phyloP scores from a whole-genome alignment of 163 green algal genomes.

The Scenedesmus sp. region DNA sequence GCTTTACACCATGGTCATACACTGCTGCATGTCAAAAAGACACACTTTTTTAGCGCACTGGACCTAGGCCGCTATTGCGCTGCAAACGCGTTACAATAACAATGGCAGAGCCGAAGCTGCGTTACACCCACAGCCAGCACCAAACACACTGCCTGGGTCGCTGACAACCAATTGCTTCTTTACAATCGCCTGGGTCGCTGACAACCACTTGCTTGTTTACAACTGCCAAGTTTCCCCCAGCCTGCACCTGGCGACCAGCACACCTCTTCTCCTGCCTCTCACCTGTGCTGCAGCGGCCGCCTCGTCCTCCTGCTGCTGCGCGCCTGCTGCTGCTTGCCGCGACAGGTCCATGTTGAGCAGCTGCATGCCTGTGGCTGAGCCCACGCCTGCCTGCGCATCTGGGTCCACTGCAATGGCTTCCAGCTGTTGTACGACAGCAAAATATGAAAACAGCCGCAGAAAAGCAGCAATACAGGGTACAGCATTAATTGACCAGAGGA shows the following conservation, averaged over 20 bases:
- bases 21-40: no score
- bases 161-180: no score
- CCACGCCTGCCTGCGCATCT: background rate
- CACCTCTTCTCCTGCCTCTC: background rate
- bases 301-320: constrained; percentile 13
- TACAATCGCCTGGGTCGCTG: background rate
- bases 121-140: no score
- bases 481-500: background rate
- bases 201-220: background rate
- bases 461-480: background rate
- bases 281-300: background rate
- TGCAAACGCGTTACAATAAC: no score
- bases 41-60: no score
- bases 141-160: no score
- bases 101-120: no score
- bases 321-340: background rate
- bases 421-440: constrained; percentile 14
- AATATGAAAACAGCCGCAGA: background rate
- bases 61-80: no score
- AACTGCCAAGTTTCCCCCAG: no score
- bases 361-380: background rate
- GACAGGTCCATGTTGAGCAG: constrained; percentile 53
- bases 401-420: constrained; percentile 33
- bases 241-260: no score
- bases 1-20: no score